Evolutionary conservation across 192 early-diverging fungal species (phyloP).

Genomic region (Thoreauomyces humboldtii): DNA sequence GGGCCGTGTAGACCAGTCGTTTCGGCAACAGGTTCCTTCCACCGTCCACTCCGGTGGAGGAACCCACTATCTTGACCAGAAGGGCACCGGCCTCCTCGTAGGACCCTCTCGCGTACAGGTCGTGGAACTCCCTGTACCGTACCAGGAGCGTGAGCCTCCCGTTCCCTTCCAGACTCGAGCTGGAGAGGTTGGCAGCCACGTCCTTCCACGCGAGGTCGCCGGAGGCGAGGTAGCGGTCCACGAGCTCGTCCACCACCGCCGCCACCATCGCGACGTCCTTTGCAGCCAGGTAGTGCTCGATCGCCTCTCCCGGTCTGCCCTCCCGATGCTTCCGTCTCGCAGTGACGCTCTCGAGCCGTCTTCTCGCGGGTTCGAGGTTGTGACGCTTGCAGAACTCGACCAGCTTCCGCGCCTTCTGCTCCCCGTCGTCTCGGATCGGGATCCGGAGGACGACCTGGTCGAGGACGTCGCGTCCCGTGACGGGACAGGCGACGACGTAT

Average conservation of each 20-base stretch:
- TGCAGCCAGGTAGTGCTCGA: constrained; percentile 58
- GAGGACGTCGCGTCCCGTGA: constrained; percentile 18
- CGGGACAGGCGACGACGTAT: constrained; percentile 39
- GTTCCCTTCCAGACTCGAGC: constrained; percentile 24
- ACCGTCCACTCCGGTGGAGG: constrained; percentile 16
- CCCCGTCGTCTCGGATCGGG: constrained; percentile 45
- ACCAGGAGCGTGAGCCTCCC: constrained; percentile 53
- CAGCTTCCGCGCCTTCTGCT: constrained; percentile 51
- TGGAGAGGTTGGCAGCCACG: constrained; percentile 36
- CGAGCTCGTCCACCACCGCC: constrained; percentile 54
- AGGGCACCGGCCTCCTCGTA: constrained; percentile 37
- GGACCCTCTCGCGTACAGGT: constrained; percentile 37
- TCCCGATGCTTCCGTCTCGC: constrained; percentile 51
- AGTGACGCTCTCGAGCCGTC: constrained; percentile 44
- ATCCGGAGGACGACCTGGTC: constrained; percentile 43
- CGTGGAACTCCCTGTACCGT: constrained; percentile 60
- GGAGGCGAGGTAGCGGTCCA: constrained; percentile 47
- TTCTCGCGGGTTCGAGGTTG: constrained; percentile 28
- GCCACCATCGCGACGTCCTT: constrained; percentile 47
- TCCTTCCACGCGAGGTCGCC: constrained; percentile 37
- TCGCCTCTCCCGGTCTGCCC: constrained; percentile 58
- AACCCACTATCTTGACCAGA: constrained; percentile 46
- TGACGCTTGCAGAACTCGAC: constrained; percentile 48
- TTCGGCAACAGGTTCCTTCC: constrained; percentile 43
- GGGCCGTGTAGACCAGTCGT: constrained; percentile 44